A percentile compares a stretch with the other conserved stretches of the same genome.
These are phyloP conservation scores for Withania somnifera DNA, from an alignment of 305 asterid species.

Conservation along the genomic window DNA sequence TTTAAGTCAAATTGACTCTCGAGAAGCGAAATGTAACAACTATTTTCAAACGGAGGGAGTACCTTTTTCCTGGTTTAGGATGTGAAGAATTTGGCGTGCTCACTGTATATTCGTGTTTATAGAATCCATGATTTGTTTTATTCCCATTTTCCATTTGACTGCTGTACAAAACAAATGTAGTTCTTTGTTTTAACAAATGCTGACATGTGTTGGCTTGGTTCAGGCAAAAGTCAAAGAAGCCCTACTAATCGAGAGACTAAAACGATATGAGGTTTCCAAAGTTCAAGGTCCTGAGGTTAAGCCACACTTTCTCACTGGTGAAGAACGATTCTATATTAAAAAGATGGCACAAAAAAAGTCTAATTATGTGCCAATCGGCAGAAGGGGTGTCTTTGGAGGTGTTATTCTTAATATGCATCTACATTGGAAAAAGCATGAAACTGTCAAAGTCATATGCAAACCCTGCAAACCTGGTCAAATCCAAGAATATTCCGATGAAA, in stretches of 20 bases:
- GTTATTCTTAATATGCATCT: constrained; percentile 87
- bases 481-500: constrained; percentile 61
- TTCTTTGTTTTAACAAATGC: neutral
- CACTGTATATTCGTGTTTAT: neutral
- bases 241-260: constrained; percentile 59
- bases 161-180: neutral
- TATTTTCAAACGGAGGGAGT: too few species aligned
- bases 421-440: constrained; percentile 98
- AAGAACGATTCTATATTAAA: constrained; percentile 70
- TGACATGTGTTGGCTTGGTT: neutral
- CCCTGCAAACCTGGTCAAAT: constrained; percentile 79
- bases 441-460: constrained; percentile 82
- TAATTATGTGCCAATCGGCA: constrained; percentile 74
- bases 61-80: neutral
- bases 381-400: constrained; percentile 83
- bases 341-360: constrained; percentile 81
- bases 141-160: neutral
- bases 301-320: constrained; percentile 57
- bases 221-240: constrained; percentile 78
- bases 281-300: constrained; percentile 72
- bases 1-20: too few species aligned
- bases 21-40: too few species aligned
- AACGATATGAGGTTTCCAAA: constrained; percentile 67
- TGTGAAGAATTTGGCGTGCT: neutral
- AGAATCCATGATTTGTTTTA: neutral